Conservation (phyloP, 148 eudicot species). For the Camellia japonica region DNA sequence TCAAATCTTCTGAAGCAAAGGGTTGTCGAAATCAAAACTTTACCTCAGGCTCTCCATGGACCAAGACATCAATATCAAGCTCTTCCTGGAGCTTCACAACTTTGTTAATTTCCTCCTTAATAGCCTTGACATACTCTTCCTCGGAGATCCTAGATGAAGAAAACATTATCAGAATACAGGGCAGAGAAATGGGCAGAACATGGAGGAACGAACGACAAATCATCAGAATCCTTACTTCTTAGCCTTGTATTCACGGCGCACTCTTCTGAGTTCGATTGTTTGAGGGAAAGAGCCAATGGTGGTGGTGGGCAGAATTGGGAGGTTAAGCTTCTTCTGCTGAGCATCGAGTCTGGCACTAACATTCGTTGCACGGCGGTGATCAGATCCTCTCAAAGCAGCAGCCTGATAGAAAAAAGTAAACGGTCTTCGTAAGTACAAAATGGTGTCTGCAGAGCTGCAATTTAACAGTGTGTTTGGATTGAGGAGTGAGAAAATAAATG, state of each 20-base stretch:
- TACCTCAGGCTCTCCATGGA: slow-evolving; percentile 96
- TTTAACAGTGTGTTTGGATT: no score
- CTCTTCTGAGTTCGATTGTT: slow-evolving; percentile 84
- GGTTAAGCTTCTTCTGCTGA: slow-evolving; percentile 97
- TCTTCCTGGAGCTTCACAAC: slow-evolving; percentile 93
- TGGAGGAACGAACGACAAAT: not conserved
- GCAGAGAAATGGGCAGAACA: not conserved
- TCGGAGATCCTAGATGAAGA: slow-evolving; percentile 59
- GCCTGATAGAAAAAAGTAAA: slow-evolving; percentile 48
- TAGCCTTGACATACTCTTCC: slow-evolving; percentile 72
- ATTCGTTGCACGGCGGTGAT: slow-evolving; percentile 90
- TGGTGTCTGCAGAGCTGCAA: not conserved
- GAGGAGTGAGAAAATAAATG: no score
- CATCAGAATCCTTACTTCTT: slow-evolving; percentile 51
- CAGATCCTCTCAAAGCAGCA: slow-evolving; percentile 89
- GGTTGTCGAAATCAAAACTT: not conserved
- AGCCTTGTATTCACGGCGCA: slow-evolving; percentile 94
- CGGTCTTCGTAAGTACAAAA: not conserved
- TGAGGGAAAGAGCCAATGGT: slow-evolving; percentile 99
- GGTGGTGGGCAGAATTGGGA: slow-evolving; percentile 90
- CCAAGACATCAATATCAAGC: slow-evolving; percentile 89
- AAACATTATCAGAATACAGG: slow-evolving; percentile 8
- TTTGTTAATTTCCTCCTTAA: slow-evolving; percentile 82
- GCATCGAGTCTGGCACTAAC: slow-evolving; percentile 88
- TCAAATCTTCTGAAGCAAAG: not conserved